Evolutionary conservation across 345 rosid genomes (phyloP).

Genomic region (Combretum micranthum): DNA sequence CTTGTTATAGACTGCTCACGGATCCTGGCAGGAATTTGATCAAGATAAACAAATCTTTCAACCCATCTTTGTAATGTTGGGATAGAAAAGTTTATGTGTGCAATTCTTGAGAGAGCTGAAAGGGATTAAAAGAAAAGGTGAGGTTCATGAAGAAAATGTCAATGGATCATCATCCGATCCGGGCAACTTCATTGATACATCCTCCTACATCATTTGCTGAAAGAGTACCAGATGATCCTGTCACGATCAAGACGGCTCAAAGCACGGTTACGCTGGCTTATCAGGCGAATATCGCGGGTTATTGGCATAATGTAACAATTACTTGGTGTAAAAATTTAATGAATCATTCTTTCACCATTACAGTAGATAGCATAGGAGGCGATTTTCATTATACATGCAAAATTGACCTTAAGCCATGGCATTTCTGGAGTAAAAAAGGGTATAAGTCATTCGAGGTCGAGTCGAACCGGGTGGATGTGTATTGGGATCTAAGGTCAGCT

Average conservation of each 20-base stretch:
- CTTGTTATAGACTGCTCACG: too few relatives aligned
- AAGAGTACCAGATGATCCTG: slow-evolving; percentile 43
- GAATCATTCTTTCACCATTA: slow-evolving; percentile 63
- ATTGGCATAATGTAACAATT: slow-evolving; percentile 53
- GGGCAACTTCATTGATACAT: slow-evolving; percentile 17
- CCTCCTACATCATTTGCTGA: slow-evolving; percentile 23
- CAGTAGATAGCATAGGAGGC: slow-evolving; percentile 52
- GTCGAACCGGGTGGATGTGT: slow-evolving; percentile 56
- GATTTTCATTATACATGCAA: slow-evolving; percentile 47
- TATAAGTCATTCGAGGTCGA: slow-evolving; percentile 59
- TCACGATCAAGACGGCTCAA: slow-evolving; percentile 45
- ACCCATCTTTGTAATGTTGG: too few relatives aligned
- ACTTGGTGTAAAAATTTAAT: slow-evolving; percentile 68
- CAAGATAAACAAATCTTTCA: too few relatives aligned
- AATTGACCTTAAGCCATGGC: slow-evolving; percentile 87
- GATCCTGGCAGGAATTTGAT: too few relatives aligned
- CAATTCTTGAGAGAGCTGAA: too few relatives aligned
- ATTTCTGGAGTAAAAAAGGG: slow-evolving; percentile 84
- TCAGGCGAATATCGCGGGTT: slow-evolving; percentile 62
- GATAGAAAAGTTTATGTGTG: too few relatives aligned
- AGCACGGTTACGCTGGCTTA: slow-evolving; percentile 71
- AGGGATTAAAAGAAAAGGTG: too few relatives aligned
- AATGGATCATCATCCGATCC: slow-evolving; percentile 15
- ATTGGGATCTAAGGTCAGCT: slow-evolving; percentile 84
- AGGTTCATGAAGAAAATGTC: slow-evolving; percentile 12